Evolutionary conservation across 495 filamentous ascomycete genomes (phyloP).

Genomic region (Collariella sp.): DNA sequence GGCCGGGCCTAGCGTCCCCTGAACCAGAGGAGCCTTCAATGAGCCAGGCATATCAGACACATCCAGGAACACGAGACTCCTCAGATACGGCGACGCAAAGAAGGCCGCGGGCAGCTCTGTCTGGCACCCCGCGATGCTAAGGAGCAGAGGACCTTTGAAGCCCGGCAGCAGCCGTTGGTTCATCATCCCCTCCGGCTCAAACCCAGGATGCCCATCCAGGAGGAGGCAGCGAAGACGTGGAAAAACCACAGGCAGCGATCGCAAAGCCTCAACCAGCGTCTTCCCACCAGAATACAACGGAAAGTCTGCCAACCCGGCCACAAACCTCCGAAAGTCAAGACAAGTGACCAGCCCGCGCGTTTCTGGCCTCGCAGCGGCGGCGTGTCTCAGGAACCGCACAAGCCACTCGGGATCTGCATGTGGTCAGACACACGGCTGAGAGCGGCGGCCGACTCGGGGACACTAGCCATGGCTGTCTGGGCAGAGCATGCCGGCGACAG

Average conservation of each 20-base stretch:
- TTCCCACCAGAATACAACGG: slow-evolving; percentile 21
- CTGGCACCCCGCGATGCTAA: slow-evolving; percentile 30
- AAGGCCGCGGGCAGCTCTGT: slow-evolving; percentile 24
- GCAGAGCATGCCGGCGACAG: slow-evolving; percentile 20
- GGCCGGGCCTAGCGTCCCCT: slow-evolving; percentile 20
- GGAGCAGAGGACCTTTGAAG: slow-evolving; percentile 17
- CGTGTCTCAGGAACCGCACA: slow-evolving; percentile 27
- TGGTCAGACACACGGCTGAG: background rate
- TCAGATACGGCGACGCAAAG: slow-evolving; percentile 25
- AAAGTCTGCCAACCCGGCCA: slow-evolving; percentile 26
- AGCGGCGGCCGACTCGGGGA: background rate
- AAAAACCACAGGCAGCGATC: slow-evolving; percentile 20
- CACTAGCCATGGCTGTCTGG: slow-evolving; percentile 29
- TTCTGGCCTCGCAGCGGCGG: slow-evolving; percentile 14
- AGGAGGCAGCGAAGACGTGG: slow-evolving; percentile 33
- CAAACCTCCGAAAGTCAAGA: slow-evolving; percentile 33
- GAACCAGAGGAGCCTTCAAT: slow-evolving; percentile 17
- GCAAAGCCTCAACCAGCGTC: slow-evolving; percentile 27
- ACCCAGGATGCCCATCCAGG: slow-evolving; percentile 30
- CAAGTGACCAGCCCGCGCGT: slow-evolving; percentile 28
- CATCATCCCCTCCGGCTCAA: slow-evolving; percentile 24
- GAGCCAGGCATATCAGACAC: slow-evolving; percentile 35
- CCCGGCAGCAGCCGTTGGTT: background rate
- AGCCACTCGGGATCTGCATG: slow-evolving; percentile 34
- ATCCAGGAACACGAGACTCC: slow-evolving; percentile 36